A percentile compares a stretch with the other conserved stretches of the same genome.
Evolutionary conservation across 2,329 filamentous ascomycete species (phyloP).

Genomic region (Keithomyces neogunnii): DNA sequence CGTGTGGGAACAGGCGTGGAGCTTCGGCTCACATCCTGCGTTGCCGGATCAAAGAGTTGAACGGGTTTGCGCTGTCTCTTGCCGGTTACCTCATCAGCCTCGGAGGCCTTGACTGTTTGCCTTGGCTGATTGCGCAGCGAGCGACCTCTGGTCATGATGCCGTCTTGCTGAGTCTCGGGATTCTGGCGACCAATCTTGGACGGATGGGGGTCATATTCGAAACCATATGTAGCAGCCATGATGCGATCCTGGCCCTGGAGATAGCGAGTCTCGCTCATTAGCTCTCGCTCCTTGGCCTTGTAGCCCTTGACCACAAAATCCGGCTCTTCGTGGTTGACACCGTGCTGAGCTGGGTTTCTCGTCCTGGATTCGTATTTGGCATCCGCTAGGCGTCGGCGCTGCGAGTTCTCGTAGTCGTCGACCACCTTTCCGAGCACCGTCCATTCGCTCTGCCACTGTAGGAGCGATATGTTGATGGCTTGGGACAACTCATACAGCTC

Average conservation of each 20-base stretch:
- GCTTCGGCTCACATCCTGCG: conserved; percentile 41
- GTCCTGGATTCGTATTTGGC: conserved; percentile 37
- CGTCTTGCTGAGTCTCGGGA: conserved; percentile 42
- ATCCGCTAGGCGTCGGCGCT: conserved; percentile 40
- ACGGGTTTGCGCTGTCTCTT: conserved; percentile 47
- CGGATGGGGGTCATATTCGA: conserved; percentile 51
- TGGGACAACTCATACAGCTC: conserved; percentile 38
- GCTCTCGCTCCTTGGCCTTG: conserved; percentile 35
- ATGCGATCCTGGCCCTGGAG: conserved; percentile 47
- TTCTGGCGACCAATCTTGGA: conserved; percentile 52
- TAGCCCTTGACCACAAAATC: conserved; percentile 48
- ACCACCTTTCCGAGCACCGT: conserved; percentile 39
- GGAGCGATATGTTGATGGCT: conserved; percentile 35
- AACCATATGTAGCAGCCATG: conserved; percentile 51
- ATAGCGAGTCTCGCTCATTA: conserved; percentile 35
- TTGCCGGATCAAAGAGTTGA: conserved; percentile 40
- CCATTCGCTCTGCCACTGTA: conserved; percentile 48
- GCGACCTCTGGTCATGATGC: conserved; percentile 41
- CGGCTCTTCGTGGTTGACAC: conserved; percentile 37
- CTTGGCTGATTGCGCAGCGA: conserved; percentile 49
- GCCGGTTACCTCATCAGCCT: conserved; percentile 41
- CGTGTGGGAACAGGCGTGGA: conserved; percentile 36
- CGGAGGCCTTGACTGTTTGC: conserved; percentile 50
- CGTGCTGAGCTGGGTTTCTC: conserved; percentile 28
- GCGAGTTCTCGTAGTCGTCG: conserved; percentile 50